Evolutionary conservation across 371 early-diverging fungal species (phyloP), one percentile per base, ranked within the genome.

Genomic region (Mycotypha africana): DNA sequence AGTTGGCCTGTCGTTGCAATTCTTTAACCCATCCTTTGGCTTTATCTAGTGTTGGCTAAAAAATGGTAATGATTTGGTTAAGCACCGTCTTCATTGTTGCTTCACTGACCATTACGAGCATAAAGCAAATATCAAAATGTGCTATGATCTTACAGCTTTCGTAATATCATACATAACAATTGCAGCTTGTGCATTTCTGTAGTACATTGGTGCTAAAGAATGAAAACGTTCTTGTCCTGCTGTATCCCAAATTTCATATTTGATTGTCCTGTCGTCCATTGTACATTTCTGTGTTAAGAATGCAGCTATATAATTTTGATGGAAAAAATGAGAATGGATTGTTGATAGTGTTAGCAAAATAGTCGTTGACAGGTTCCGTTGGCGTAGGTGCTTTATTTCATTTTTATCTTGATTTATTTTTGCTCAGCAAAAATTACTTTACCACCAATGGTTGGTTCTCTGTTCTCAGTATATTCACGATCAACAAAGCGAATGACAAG

Each of bases 11-110:
- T 55, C 92, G 80, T 76, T 94, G 93, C 40, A 98, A 74, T 61
- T 99, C 99, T 56, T 93, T 90, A 22, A 99, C 93, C 99, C 99
- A 99, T 7, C 88, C 84, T 76, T 97, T 97, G 25, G 99, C 99
- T 74, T 88, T 93, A 42, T 91, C 92, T 47, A 99, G 82, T 16
- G 98, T 94, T 16, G 91, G 85, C 51, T 52, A 32, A 38, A 17
- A 17, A 33, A 11, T n/a, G n/a, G n/a, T n/a, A n/a, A 8, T 22
- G 33, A 39, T 2, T 30, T 11, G 38, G 22, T n/a, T n/a, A n/a
- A n/a, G n/a, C n/a, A n/a, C n/a, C n/a, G n/a, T n/a, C n/a, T n/a
- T n/a, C n/a, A n/a, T n/a, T n/a, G n/a, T n/a, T n/a, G n/a, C n/a
- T n/a, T n/a, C n/a, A n/a, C n/a, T n/a, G n/a, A n/a, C n/a, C n/a